phyloP scores from a whole-genome alignment of 352 stramenopile genomes.

The Phytopythium helicoides region DNA sequence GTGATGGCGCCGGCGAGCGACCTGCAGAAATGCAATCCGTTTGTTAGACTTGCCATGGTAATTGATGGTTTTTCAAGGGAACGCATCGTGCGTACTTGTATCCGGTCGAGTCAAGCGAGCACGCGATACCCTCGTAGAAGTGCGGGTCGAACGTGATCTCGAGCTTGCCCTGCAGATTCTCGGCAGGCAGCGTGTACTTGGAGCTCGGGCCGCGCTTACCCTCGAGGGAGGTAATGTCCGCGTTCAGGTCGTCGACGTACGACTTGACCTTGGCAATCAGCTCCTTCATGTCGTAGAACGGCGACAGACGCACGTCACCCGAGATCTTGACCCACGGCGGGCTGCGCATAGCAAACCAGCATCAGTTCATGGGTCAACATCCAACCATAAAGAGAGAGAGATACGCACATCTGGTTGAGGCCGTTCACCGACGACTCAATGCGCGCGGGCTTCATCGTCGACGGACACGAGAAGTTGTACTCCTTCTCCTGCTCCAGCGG shows the following conservation, averaged over 20 bases:
- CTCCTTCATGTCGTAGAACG: constrained; percentile 92
- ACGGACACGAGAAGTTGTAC: constrained; percentile 91
- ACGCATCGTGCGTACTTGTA: constrained; percentile 49
- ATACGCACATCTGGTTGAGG: constrained; percentile 78
- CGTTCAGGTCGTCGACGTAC: constrained; percentile 89
- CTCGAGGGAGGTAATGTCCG: constrained; percentile 76
- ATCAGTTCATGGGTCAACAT: neutral
- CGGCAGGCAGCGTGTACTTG: constrained; percentile 88
- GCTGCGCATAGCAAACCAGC: constrained; percentile 25
- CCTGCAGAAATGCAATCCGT: constrained; percentile 12
- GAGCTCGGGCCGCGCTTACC: constrained; percentile 84
- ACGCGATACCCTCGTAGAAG: constrained; percentile 92
- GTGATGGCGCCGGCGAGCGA: constrained; percentile 76
- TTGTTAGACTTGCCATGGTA: neutral
- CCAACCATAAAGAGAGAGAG: neutral
- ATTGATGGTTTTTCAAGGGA: neutral
- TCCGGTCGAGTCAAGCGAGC: constrained; percentile 86
- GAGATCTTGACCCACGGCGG: constrained; percentile 89
- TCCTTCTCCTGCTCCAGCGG: constrained; percentile 75
- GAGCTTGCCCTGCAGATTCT: constrained; percentile 79
- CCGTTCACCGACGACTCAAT: constrained; percentile 79
- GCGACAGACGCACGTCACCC: constrained; percentile 88
- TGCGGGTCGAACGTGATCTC: constrained; percentile 84
- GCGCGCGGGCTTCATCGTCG: constrained; percentile 86
- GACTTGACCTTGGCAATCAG: constrained; percentile 67